Percentiles rank a stretch among this genome's conserved stretches.
These are phyloP conservation scores for Fusarium oxysporum DNA, from an alignment of 2,329 filamentous ascomycete genomes.

Conservation along the genomic window DNA sequence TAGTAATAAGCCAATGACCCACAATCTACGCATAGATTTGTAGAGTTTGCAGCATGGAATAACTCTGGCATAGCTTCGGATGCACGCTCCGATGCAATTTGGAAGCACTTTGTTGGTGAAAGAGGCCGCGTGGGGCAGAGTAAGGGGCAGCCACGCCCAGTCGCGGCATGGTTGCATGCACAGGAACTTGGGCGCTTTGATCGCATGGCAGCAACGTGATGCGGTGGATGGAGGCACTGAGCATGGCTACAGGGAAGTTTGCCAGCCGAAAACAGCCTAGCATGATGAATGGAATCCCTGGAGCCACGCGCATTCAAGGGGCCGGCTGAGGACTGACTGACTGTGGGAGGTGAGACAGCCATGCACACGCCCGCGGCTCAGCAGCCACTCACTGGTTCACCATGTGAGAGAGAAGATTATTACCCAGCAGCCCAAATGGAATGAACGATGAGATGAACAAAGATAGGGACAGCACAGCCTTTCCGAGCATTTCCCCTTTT, in stretches of 20 bases:
- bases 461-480: not conserved
- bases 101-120: conserved; percentile 16
- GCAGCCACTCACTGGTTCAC: conserved; percentile 25
- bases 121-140: conserved; percentile 36
- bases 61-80: conserved; percentile 24
- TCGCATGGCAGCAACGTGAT: conserved; percentile 50
- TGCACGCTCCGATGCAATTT: conserved; percentile 28
- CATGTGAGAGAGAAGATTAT: conserved; percentile 14
- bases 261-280: conserved; percentile 44
- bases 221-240: conserved; percentile 42
- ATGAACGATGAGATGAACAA: conserved; percentile 14
- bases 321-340: conserved; percentile 36
- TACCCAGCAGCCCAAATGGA: conserved; percentile 13
- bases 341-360: conserved; percentile 23
- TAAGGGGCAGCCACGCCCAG: conserved; percentile 31
- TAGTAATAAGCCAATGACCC: conserved; percentile 1
- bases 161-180: conserved; percentile 37
- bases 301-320: conserved; percentile 53
- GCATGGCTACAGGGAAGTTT: conserved; percentile 45
- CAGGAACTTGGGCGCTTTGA: conserved; percentile 37
- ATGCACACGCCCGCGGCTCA: conserved; percentile 30
- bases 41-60: conserved; percentile 4
- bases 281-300: conserved; percentile 47
- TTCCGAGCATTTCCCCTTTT: not conserved
- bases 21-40: not conserved